A percentile compares a stretch with the other conserved stretches of the same genome.
Evolutionary conservation across 2,329 filamentous ascomycete genomes (phyloP).

Genomic region (Cladophialophora chaetospira): DNA sequence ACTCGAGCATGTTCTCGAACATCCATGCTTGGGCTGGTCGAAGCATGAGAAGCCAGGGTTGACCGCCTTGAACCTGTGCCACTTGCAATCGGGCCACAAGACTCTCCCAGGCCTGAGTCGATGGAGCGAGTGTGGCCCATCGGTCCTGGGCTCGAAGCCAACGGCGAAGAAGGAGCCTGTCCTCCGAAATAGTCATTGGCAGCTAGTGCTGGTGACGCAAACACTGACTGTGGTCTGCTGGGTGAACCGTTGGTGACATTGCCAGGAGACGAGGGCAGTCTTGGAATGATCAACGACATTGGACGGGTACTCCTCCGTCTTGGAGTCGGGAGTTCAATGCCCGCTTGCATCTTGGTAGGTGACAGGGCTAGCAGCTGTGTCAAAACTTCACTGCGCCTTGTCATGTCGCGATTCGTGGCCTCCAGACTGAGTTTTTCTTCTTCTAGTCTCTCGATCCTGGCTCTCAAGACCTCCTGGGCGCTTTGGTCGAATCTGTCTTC

Average conservation of each 20-base stretch:
- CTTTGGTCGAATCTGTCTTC: conserved; percentile 31
- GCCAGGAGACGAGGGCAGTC: conserved; percentile 34
- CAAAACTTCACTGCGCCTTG: conserved; percentile 41
- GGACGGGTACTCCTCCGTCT: conserved; percentile 33
- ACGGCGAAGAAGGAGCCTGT: conserved; percentile 19
- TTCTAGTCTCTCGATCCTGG: conserved; percentile 37
- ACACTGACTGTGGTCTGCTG: conserved; percentile 26
- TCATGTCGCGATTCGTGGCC: conserved; percentile 39
- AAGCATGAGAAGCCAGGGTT: conserved; percentile 19
- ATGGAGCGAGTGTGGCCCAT: conserved; percentile 29
- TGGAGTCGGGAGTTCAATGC: conserved; percentile 30
- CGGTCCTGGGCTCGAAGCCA: conserved; percentile 8
- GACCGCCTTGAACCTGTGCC: conserved; percentile 26
- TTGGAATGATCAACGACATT: conserved; percentile 37
- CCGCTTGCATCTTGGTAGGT: conserved; percentile 32
- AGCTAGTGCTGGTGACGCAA: conserved; percentile 20
- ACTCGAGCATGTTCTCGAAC: neutral
- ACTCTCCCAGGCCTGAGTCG: conserved; percentile 33
- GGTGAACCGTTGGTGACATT: conserved; percentile 27
- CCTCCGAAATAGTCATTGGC: conserved; percentile 20
- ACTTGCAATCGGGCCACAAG: conserved; percentile 31
- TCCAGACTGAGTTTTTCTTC: conserved; percentile 37
- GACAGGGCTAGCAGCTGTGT: conserved; percentile 42
- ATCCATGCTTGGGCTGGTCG: conserved; percentile 16
- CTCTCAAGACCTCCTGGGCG: conserved; percentile 29